These are phyloP conservation scores for Symmetrospora coprosmae DNA, from an alignment of 768 basidiomycete genomes.

Conservation along the genomic window DNA sequence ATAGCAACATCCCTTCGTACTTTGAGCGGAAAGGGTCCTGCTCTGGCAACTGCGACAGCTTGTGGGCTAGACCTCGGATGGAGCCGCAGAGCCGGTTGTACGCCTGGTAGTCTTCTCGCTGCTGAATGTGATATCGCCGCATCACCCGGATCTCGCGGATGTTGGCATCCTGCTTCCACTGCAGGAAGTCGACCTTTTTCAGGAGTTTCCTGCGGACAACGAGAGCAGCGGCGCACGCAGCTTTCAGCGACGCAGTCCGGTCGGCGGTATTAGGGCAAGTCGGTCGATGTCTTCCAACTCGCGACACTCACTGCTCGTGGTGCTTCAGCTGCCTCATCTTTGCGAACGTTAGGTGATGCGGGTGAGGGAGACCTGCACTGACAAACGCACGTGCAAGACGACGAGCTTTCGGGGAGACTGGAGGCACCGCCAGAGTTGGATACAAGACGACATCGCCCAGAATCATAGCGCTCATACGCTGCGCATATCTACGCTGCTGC, in stretches of 20 bases:
- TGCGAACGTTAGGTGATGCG: too few species aligned
- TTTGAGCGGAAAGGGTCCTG: constrained; percentile 73
- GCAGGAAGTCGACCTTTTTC: constrained; percentile 78
- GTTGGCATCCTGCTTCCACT: constrained; percentile 96
- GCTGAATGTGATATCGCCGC: constrained; percentile 86
- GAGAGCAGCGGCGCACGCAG: constrained; percentile 22
- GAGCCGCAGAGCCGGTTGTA: constrained; percentile 94
- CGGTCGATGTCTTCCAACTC: background rate
- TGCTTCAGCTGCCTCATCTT: constrained; percentile 78
- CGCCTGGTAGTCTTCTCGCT: constrained; percentile 43
- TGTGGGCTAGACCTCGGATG: constrained; percentile 69
- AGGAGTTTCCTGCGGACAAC: background rate
- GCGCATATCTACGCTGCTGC: too few species aligned
- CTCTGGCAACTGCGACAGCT: constrained; percentile 64
- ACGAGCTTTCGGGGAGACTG: too few species aligned
- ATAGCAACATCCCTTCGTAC: constrained; percentile 73
- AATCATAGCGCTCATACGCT: too few species aligned
- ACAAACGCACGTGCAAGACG: too few species aligned
- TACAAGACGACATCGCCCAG: too few species aligned
- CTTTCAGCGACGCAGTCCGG: background rate
- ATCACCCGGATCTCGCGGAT: constrained; percentile 83
- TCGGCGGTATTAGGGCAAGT: background rate
- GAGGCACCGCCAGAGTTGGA: too few species aligned
- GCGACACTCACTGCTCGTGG: constrained; percentile 62
- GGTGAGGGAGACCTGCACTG: too few species aligned